Percentiles rank a stretch among this genome's conserved stretches.
Conservation (phyloP, 371 early-diverging fungal species). For the Actinomortierella wolfii region DNA sequence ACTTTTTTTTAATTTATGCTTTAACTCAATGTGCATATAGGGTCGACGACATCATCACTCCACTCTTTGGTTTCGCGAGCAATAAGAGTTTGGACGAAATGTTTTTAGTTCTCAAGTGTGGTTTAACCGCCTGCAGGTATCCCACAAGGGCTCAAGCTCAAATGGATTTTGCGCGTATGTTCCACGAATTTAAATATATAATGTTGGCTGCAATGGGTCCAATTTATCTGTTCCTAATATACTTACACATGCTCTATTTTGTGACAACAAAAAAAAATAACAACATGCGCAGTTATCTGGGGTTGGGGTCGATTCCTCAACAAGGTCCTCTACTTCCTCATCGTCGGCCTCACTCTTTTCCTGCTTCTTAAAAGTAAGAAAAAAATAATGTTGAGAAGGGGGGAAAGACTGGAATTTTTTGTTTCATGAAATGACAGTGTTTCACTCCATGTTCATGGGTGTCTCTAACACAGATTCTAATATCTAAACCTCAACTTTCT, state of each 20-base stretch:
- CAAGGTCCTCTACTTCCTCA: conserved; percentile 11
- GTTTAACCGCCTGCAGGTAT: conserved; percentile 1
- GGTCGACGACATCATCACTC: conserved; percentile 24
- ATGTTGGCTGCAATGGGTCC: neutral
- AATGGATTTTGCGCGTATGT: conserved; percentile 9
- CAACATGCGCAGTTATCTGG: conserved; percentile 29
- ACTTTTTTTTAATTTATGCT: neutral
- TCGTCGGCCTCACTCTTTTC: conserved; percentile 15
- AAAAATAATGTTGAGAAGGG: too few species aligned
- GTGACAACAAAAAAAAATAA: too few species aligned
- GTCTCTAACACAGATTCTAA: too few species aligned
- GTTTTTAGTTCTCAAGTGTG: conserved; percentile 14
- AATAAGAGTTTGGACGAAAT: conserved; percentile 19
- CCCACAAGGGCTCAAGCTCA: conserved; percentile 9
- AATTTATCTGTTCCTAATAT: neutral
- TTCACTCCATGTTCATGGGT: neutral
- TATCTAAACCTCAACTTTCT: neutral
- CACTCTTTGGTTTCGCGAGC: conserved; percentile 17
- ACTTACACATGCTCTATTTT: too few species aligned
- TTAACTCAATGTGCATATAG: neutral
- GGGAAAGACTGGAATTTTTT: neutral
- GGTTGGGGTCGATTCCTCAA: conserved; percentile 28
- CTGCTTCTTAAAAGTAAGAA: conserved; percentile 16
- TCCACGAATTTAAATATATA: too few species aligned
- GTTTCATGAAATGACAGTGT: neutral